Conservation (phyloP, 148 eudicot species). For the Gaultheria prostrata region DNA sequence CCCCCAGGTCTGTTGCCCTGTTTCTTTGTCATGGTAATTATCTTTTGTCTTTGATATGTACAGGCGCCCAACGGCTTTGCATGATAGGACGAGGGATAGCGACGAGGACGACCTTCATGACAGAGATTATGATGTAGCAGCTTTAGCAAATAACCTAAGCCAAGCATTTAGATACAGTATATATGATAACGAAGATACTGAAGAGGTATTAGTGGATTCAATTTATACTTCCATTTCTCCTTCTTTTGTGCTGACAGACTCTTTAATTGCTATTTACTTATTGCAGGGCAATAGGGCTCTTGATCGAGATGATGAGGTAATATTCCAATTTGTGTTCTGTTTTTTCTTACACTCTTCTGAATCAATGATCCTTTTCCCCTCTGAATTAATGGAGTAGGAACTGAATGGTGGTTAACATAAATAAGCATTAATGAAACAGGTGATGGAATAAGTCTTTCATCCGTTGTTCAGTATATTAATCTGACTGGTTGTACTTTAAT, state of each 20-base stretch:
- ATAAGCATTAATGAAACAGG: neutral
- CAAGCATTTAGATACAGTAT: slow-evolving; percentile 71
- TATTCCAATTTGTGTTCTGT: neutral
- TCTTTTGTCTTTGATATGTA: slow-evolving; percentile 12
- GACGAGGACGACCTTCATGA: slow-evolving; percentile 91
- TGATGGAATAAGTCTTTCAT: neutral
- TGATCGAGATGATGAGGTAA: slow-evolving; percentile 91
- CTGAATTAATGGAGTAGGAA: neutral
- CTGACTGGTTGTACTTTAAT: neutral
- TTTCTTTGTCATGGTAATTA: neutral
- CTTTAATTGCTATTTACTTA: neutral
- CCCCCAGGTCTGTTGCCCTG: neutral
- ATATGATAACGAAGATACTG: slow-evolving; percentile 66
- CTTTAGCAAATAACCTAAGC: slow-evolving; percentile 80
- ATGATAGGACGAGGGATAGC: slow-evolving; percentile 88
- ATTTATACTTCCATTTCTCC: neutral
- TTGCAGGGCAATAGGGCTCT: slow-evolving; percentile 68
- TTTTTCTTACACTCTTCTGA: neutral
- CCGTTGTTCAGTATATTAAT: neutral
- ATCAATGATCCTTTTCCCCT: neutral
- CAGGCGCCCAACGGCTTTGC: slow-evolving; percentile 96
- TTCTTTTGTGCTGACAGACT: neutral
- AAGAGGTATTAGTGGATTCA: slow-evolving; percentile 46
- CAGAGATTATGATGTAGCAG: slow-evolving; percentile 89
- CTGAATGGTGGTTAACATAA: neutral